A percentile compares a stretch with the other conserved stretches of the same genome.
phyloP scores from a whole-genome alignment of 2,329 filamentous ascomycete genomes.

The Fusarium luffae region DNA sequence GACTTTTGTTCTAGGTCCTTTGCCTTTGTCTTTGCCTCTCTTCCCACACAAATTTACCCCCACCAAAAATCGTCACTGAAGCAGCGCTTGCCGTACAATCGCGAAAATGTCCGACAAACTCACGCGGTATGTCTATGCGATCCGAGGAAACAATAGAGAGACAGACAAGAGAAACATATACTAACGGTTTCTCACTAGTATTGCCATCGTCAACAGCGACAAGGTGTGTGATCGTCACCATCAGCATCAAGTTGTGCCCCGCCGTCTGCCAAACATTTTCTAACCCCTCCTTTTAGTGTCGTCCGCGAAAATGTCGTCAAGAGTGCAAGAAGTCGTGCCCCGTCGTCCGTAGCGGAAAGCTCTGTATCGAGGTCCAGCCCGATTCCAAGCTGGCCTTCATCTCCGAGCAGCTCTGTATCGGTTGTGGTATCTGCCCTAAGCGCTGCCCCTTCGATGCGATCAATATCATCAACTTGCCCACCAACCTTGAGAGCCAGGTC shows the following conservation, averaged over 20 bases:
- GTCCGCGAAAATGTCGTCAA: conserved; percentile 84
- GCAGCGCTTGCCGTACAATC: conserved; percentile 30
- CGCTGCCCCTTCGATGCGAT: conserved; percentile 99
- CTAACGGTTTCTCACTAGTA: conserved; percentile 67
- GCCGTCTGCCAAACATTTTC: conserved; percentile 44
- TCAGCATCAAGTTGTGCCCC: conserved; percentile 39
- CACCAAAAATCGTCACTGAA: conserved; percentile 37
- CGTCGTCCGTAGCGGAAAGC: conserved; percentile 95
- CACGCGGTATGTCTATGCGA: conserved; percentile 77
- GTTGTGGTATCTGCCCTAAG: conserved; percentile 99
- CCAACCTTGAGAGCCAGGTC: conserved; percentile 97
- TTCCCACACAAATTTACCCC: conserved; percentile 30
- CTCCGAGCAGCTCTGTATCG: conserved; percentile 94
- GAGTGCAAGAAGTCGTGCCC: conserved; percentile 99
- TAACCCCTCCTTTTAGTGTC: conserved; percentile 51
- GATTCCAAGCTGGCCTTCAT: conserved; percentile 97
- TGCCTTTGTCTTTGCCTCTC: background rate
- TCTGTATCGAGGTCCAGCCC: conserved; percentile 92
- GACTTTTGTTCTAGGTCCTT: conserved; percentile 9
- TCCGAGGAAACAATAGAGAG: background rate
- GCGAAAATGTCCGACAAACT: conserved; percentile 88
- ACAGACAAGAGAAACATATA: background rate
- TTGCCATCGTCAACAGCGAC: conserved; percentile 98
- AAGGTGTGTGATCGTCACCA: conserved; percentile 66
- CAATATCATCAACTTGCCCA: conserved; percentile 99